A percentile compares a stretch with the other conserved stretches of the same genome.
These are phyloP conservation scores for Tetragonia tetragonoides DNA, from an alignment of 148 eudicot genomes.

Conservation along the genomic window DNA sequence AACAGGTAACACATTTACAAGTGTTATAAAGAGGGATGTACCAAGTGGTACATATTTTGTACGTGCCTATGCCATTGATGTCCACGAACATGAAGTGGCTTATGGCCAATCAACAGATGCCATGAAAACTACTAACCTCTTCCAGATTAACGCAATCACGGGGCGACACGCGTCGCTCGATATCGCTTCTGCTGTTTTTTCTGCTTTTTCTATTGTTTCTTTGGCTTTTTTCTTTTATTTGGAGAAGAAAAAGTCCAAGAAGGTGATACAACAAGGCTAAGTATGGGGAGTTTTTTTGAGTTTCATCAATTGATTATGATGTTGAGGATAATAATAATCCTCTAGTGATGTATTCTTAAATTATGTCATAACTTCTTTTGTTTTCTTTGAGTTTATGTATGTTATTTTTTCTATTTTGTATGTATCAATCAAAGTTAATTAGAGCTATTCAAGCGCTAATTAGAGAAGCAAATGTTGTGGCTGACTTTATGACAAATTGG, in stretches of 20 bases:
- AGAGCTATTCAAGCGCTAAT: too few relatives aligned
- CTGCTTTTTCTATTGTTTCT: conserved; percentile 57
- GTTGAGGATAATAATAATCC: neutral
- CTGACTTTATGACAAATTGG: too few relatives aligned
- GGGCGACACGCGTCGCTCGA: conserved; percentile 68
- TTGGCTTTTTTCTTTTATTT: conserved; percentile 61
- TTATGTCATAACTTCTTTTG: too few relatives aligned
- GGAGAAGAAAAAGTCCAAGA: conserved; percentile 55
- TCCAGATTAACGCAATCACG: conserved; percentile 38
- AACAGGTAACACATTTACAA: neutral
- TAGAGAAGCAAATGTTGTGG: too few relatives aligned
- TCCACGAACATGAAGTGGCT: neutral
- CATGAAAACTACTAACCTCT: conserved; percentile 21
- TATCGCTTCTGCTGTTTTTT: conserved; percentile 55
- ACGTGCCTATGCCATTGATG: conserved; percentile 2
- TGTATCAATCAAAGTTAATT: too few relatives aligned
- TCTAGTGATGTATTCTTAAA: neutral
- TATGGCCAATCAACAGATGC: conserved; percentile 19
- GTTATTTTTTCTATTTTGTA: neutral
- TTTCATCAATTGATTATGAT: neutral
- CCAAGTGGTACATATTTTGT: neutral
- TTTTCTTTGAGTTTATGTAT: neutral
- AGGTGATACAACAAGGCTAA: conserved; percentile 2
- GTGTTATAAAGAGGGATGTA: neutral
- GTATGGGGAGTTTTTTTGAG: neutral